Evolutionary conservation across 2,329 filamentous ascomycete genomes (phyloP).

Genomic region (Mycosphaerelloides madeirae): DNA sequence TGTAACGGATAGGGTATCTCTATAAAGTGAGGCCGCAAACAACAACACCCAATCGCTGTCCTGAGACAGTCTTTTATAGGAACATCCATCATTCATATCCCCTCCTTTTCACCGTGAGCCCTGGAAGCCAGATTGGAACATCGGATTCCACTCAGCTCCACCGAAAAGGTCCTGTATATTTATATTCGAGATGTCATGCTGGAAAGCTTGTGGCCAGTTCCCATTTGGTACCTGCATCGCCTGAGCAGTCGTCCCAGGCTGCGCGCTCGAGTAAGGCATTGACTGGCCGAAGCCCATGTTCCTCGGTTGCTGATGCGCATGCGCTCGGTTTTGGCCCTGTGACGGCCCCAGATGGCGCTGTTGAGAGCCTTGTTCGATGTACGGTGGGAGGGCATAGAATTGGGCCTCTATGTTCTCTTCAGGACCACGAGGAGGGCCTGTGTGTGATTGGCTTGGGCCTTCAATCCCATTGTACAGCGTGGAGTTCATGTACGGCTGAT

Average conservation of each 20-base stretch:
- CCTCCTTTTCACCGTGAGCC: slow-evolving; percentile 6
- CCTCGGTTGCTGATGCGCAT: too few species aligned
- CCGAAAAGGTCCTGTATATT: slow-evolving; percentile 37
- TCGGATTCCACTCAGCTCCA: slow-evolving; percentile 34
- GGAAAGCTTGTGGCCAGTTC: slow-evolving; percentile 21
- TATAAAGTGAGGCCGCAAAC: too few species aligned
- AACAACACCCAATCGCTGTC: too few species aligned
- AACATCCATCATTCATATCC: not conserved
- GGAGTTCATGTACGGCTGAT: slow-evolving; percentile 13
- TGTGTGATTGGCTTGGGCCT: slow-evolving; percentile 4
- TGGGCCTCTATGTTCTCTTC: slow-evolving; percentile 67
- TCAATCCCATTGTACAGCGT: slow-evolving; percentile 16
- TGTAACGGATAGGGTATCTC: too few species aligned
- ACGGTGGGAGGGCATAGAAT: slow-evolving; percentile 66
- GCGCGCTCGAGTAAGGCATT: slow-evolving; percentile 14
- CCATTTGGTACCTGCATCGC: slow-evolving; percentile 15
- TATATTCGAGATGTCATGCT: slow-evolving; percentile 30
- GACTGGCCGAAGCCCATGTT: slow-evolving; percentile 4
- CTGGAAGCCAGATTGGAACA: slow-evolving; percentile 22
- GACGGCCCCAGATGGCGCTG: slow-evolving; percentile 17
- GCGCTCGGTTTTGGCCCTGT: not conserved
- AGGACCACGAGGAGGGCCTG: slow-evolving; percentile 14
- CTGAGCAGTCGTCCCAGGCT: slow-evolving; percentile 12
- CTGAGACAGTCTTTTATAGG: too few species aligned
- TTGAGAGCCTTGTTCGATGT: slow-evolving; percentile 54